phyloP scores from a whole-genome alignment of 129 eudicot species.

The Artemisia annua region DNA sequence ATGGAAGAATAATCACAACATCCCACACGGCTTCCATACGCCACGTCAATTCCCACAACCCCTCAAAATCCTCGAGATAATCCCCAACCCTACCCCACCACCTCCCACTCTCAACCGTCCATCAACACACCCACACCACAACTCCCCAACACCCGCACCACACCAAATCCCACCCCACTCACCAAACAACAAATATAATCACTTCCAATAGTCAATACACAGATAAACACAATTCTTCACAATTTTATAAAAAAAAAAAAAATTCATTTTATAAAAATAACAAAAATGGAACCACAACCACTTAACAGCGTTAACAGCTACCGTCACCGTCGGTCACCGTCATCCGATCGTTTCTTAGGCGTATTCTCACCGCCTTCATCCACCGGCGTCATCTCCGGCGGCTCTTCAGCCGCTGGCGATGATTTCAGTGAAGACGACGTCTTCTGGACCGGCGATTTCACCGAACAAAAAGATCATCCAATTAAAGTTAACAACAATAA shows the following conservation, averaged over 20 bases:
- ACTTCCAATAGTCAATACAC: no score
- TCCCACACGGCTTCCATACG: conserved; percentile 28
- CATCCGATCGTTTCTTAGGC: conserved; percentile 69
- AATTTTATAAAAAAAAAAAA: no score
- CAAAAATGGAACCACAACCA: conserved; percentile 45
- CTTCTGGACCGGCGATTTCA: conserved; percentile 66
- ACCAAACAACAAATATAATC: conserved; percentile 5
- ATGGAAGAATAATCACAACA: no score
- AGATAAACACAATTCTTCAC: no score
- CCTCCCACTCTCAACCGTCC: not conserved
- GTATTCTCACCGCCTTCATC: conserved; percentile 66
- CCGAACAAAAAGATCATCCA: conserved; percentile 35
- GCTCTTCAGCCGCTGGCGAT: conserved; percentile 43
- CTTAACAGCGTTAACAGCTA: conserved; percentile 38
- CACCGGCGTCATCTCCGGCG: conserved; percentile 34
- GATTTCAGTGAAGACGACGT: conserved; percentile 81
- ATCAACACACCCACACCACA: conserved; percentile 2
- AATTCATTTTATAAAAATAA: not conserved
- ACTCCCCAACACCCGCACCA: not conserved
- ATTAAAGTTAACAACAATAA: conserved; percentile 17
- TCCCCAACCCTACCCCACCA: not conserved
- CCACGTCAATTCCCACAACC: conserved; percentile 30
- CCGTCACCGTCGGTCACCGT: conserved; percentile 67
- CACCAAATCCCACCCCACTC: conserved; percentile 18
- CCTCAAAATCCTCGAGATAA: conserved; percentile 18